These are phyloP conservation scores for Chrysoporthe cubensis DNA, from an alignment of 2,329 filamentous ascomycete genomes.

Conservation along the genomic window DNA sequence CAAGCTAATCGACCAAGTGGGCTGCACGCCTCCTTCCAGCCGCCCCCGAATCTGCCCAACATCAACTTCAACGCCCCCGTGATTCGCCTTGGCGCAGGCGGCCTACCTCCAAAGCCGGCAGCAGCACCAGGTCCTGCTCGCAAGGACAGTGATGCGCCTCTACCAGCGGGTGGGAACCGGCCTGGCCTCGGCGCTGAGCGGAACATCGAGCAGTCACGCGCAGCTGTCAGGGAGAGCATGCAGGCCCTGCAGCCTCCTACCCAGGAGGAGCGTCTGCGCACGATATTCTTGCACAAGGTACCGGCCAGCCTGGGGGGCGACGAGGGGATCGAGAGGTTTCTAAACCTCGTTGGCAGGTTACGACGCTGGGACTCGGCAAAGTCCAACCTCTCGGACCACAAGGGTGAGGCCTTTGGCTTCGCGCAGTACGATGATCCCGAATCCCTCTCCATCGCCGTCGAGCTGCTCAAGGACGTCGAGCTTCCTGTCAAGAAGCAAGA, in stretches of 20 bases:
- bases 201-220: conserved; percentile 68
- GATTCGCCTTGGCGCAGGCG: conserved; percentile 80
- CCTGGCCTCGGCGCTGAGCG: conserved; percentile 65
- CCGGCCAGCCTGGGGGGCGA: conserved; percentile 78
- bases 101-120: conserved; percentile 64
- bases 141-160: conserved; percentile 49
- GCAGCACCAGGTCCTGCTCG: conserved; percentile 45
- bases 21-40: conserved; percentile 83
- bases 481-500: conserved; percentile 79
- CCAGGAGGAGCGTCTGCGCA: conserved; percentile 87
- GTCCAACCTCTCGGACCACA: conserved; percentile 65
- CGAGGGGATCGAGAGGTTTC: conserved; percentile 75
- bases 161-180: conserved; percentile 44
- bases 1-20: conserved; percentile 80
- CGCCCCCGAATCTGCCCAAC: conserved; percentile 89
- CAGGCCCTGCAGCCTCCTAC: conserved; percentile 80
- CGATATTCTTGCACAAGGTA: conserved; percentile 87
- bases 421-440: conserved; percentile 93
- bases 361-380: conserved; percentile 83
- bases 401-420: conserved; percentile 88
- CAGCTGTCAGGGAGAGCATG: conserved; percentile 68
- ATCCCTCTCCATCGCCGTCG: conserved; percentile 81
- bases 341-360: conserved; percentile 76
- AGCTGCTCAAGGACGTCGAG: conserved; percentile 80
- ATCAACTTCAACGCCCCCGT: conserved; percentile 98